Conservation (phyloP, 805 yeast species). For the Myxozyma geophila region DNA sequence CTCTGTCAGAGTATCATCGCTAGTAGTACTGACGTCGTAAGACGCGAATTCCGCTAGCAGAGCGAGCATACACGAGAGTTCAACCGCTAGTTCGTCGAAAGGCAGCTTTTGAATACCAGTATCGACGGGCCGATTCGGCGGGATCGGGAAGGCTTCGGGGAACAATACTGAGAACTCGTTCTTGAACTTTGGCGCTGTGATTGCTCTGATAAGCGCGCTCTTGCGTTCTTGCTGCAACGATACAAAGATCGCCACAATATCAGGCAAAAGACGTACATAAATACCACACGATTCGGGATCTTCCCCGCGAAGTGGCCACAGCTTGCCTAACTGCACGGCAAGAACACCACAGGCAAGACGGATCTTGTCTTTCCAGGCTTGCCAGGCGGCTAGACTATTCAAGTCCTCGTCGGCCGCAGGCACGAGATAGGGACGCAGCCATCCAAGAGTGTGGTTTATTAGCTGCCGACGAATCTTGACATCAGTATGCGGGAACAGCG, state of each 20-base stretch:
- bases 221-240: conserved; percentile 35
- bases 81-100: conserved; percentile 73
- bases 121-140: conserved; percentile 63
- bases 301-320: conserved; percentile 42
- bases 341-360: conserved; percentile 41
- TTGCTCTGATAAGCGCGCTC: conserved; percentile 5
- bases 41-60: conserved; percentile 39
- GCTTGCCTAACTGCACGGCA: conserved; percentile 40
- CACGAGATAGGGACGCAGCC: conserved; percentile 25
- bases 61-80: conserved; percentile 61
- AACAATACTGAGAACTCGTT: conserved; percentile 49
- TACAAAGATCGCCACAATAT: conserved; percentile 41
- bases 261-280: conserved; percentile 43
- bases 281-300: conserved; percentile 39
- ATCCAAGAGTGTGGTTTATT: conserved; percentile 22
- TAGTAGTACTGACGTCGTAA: conserved; percentile 33
- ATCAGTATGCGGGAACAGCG: conserved; percentile 33
- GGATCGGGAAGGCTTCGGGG: conserved; percentile 69
- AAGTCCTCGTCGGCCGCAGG: conserved; percentile 20
- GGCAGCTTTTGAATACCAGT: conserved; percentile 71
- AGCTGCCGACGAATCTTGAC: conserved; percentile 5
- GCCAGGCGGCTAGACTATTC: conserved; percentile 14
- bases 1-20: conserved; percentile 37
- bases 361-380: conserved; percentile 38
- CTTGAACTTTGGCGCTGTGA: conserved; percentile 44